These are phyloP conservation scores for Russula dissimulans DNA, from an alignment of 768 basidiomycete species.

Conservation along the genomic window DNA sequence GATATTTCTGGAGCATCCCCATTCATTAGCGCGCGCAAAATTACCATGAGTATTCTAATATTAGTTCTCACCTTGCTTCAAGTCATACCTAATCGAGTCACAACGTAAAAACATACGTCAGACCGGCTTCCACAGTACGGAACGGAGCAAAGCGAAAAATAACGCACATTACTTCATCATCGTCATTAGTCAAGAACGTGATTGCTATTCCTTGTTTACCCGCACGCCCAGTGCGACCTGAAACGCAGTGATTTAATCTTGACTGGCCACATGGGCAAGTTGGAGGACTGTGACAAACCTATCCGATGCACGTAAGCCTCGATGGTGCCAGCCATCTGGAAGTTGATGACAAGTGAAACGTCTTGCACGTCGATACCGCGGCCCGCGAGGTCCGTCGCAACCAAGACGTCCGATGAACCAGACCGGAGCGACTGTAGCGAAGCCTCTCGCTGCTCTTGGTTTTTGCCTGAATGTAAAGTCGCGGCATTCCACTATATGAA, in stretches of 20 bases:
- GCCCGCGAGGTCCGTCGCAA: slow-evolving; percentile 96
- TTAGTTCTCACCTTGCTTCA: slow-evolving; percentile 68
- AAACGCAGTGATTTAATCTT: slow-evolving; percentile 3
- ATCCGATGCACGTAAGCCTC: slow-evolving; percentile 98
- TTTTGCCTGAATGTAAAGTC: slow-evolving; percentile 94
- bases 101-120: slow-evolving; percentile 8
- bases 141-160: not conserved
- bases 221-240: slow-evolving; percentile 94
- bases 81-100: slow-evolving; percentile 62
- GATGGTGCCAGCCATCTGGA: slow-evolving; percentile 93
- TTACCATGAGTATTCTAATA: not conserved
- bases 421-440: slow-evolving; percentile 78
- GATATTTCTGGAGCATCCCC: slow-evolving; percentile 57
- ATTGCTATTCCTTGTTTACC: slow-evolving; percentile 91
- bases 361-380: slow-evolving; percentile 99
- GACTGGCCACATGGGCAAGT: not conserved
- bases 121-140: not conserved
- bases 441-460: slow-evolving; percentile 94
- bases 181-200: slow-evolving; percentile 93
- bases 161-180: slow-evolving; percentile 84
- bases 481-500: slow-evolving; percentile 75
- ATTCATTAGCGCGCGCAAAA: not conserved
- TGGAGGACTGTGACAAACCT: slow-evolving; percentile 37
- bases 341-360: slow-evolving; percentile 93
- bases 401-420: slow-evolving; percentile 81